These are phyloP conservation scores for Leccinum pseudoinsigne DNA, from an alignment of 1,284 basidiomycete species.

Conservation along the genomic window DNA sequence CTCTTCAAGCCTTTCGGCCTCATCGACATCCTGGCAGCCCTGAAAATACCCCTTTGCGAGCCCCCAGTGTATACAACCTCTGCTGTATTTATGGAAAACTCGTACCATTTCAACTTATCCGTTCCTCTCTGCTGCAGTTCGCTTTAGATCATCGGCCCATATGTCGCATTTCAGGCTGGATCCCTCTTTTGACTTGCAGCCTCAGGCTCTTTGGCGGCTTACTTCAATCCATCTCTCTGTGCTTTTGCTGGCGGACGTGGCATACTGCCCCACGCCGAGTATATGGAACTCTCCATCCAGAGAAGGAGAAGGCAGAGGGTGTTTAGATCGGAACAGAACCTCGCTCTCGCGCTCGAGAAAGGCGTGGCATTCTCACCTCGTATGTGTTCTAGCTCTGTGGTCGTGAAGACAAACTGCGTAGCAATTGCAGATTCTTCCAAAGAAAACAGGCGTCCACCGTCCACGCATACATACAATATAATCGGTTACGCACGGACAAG, in stretches of 20 bases:
- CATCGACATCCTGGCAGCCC: too few species aligned
- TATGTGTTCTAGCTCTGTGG: not conserved
- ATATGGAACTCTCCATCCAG: not conserved
- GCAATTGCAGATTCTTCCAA: not conserved
- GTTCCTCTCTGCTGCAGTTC: not conserved
- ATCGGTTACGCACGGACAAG: not conserved
- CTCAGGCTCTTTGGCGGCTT: not conserved
- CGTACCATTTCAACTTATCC: not conserved
- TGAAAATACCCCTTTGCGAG: not conserved
- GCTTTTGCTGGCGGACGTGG: not conserved
- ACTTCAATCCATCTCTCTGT: not conserved
- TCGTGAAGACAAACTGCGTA: not conserved
- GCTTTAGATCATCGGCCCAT: not conserved
- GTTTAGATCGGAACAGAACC: not conserved
- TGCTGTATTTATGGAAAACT: too few species aligned
- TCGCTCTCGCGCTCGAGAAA: not conserved
- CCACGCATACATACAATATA: not conserved
- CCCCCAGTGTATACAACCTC: not conserved
- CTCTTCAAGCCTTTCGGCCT: too few species aligned
- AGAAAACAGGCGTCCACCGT: not conserved
- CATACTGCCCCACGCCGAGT: not conserved
- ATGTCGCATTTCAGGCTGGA: not conserved
- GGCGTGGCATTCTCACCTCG: not conserved
- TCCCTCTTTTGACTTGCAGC: not conserved
- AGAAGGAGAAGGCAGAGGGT: not conserved